phyloP scores from a whole-genome alignment of 2,329 filamentous ascomycete species.

The Pyrenophora graminea region DNA sequence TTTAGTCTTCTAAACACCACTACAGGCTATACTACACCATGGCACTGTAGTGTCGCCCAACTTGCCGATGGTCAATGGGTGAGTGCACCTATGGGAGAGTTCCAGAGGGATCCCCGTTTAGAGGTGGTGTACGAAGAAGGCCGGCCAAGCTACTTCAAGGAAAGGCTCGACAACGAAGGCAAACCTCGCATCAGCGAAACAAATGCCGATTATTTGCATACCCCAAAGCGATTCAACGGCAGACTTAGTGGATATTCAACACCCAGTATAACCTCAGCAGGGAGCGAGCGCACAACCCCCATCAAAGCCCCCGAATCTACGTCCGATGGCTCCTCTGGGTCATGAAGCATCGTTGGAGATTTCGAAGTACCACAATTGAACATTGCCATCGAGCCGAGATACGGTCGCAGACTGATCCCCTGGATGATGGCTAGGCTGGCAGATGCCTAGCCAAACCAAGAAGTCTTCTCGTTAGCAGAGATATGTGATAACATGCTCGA shows the following conservation, averaged over 20 bases:
- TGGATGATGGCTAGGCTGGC: constrained; percentile 29
- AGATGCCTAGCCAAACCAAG: constrained; percentile 20
- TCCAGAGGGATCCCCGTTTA: constrained; percentile 14
- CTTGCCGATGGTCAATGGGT: constrained; percentile 16
- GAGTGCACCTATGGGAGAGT: constrained; percentile 8
- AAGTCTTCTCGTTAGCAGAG: constrained; percentile 22
- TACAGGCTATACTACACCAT: constrained; percentile 23
- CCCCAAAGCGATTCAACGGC: constrained; percentile 3
- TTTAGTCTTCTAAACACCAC: constrained; percentile 19
- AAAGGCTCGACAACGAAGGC: constrained; percentile 9
- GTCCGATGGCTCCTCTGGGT: too few species aligned
- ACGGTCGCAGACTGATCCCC: constrained; percentile 29
- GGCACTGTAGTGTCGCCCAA: constrained; percentile 24
- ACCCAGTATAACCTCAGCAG: constrained; percentile 1
- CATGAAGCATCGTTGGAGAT: too few species aligned
- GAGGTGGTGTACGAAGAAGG: constrained; percentile 26
- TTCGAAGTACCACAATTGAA: too few species aligned
- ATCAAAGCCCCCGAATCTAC: too few species aligned
- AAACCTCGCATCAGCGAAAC: constrained; percentile 7
- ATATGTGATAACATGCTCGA: constrained; percentile 7
- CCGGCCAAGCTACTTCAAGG: constrained; percentile 26
- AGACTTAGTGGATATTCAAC: constrained; percentile 12
- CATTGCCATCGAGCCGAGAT: neutral
- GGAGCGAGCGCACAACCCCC: neutral
- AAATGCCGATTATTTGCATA: constrained; percentile 7